Evolutionary conservation across 192 early-diverging fungal species (phyloP).

Genomic region (Linnemannia schmuckeri): DNA sequence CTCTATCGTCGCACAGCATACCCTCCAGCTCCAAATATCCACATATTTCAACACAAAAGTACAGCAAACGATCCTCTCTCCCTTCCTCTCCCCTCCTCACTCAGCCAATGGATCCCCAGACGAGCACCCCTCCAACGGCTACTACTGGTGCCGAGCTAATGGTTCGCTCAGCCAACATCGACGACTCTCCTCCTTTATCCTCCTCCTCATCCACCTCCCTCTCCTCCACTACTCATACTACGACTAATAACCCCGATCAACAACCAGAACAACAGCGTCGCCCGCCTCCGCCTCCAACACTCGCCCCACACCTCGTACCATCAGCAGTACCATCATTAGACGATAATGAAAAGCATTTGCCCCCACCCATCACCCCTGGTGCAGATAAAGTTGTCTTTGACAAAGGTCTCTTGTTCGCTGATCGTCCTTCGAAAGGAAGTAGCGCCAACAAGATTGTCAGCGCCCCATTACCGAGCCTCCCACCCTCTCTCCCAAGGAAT

Average conservation of each 20-base stretch:
- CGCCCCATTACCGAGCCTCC: background rate
- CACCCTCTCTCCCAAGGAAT: background rate
- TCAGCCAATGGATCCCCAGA: background rate
- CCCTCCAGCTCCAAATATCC: background rate
- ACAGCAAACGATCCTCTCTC: background rate
- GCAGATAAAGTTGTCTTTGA: conserved; percentile 19
- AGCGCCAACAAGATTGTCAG: background rate
- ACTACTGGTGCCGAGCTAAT: background rate
- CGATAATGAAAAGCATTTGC: background rate
- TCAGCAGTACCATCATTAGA: background rate
- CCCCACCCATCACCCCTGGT: conserved; percentile 9
- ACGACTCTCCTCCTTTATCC: conserved; percentile 12
- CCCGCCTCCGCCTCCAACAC: background rate
- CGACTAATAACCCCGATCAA: background rate
- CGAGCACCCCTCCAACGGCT: background rate
- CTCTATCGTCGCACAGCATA: background rate
- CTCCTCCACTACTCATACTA: background rate
- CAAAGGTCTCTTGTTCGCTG: conserved; percentile 6
- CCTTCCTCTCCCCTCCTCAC: background rate
- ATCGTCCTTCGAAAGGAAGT: background rate
- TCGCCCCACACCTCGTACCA: background rate
- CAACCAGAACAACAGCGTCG: background rate
- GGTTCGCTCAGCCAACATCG: conserved; percentile 5
- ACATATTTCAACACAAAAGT: background rate
- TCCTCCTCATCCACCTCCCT: conserved; percentile 12